Conservation (phyloP, 768 basidiomycete species). For the Xerocomellus chrysenteron region DNA sequence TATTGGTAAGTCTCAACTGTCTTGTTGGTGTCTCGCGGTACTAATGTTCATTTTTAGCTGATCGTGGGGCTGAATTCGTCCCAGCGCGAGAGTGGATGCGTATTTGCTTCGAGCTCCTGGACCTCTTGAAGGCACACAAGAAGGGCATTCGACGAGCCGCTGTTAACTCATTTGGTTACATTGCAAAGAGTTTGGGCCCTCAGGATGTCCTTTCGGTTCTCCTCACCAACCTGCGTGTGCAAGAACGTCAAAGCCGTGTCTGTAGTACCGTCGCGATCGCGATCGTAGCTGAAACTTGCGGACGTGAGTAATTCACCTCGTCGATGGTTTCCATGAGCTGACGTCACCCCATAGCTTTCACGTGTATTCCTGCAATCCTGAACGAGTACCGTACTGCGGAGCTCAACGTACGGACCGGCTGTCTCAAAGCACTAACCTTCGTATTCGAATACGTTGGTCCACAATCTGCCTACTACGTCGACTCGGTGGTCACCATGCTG, state of each 20-base stretch:
- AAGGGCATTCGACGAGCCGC: constrained; percentile 98
- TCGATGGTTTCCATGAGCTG: neutral
- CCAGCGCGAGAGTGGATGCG: constrained; percentile 99
- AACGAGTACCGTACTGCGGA: constrained; percentile 99
- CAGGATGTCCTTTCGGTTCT: constrained; percentile 97
- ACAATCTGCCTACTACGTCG: constrained; percentile 94
- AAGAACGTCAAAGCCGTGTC: constrained; percentile 98
- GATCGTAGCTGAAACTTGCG: constrained; percentile 92
- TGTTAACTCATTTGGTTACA: constrained; percentile 99
- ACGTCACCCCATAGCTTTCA: constrained; percentile 67
- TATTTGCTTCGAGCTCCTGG: constrained; percentile 97
- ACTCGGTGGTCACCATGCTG: constrained; percentile 96
- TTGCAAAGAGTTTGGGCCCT: constrained; percentile 98
- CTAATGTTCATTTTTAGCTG: constrained; percentile 48
- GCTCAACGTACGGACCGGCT: constrained; percentile 97
- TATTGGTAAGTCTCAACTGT: constrained; percentile 51
- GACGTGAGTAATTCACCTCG: constrained; percentile 41
- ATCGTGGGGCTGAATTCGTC: constrained; percentile 98
- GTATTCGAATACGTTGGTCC: constrained; percentile 99
- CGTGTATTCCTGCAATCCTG: constrained; percentile 96
- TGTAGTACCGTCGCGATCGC: constrained; percentile 98
- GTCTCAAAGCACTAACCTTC: constrained; percentile 97
- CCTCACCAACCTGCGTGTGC: constrained; percentile 93
- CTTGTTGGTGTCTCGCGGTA: neutral
- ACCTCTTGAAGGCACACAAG: constrained; percentile 97